phyloP scores from a whole-genome alignment of 2,329 filamentous ascomycete species.

The Coniochaeta hoffmannii region DNA sequence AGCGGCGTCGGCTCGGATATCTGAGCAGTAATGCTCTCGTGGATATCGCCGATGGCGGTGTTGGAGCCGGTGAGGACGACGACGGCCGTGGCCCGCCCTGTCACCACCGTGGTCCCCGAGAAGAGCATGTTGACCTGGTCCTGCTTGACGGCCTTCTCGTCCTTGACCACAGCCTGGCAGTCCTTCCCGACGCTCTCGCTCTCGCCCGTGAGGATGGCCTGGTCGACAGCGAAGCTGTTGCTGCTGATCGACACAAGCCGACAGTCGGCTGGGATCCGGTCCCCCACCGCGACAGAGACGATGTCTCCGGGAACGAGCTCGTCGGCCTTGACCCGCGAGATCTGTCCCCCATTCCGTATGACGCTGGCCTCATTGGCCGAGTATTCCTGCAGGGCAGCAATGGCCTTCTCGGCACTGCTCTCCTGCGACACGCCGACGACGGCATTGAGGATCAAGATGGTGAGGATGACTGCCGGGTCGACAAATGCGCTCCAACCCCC shows the following conservation, averaged over 20 bases:
- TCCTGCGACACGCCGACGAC: constrained; percentile 98
- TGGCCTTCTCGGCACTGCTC: constrained; percentile 96
- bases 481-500: constrained; percentile 97
- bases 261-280: constrained; percentile 92
- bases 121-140: constrained; percentile 98
- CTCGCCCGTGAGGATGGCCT: constrained; percentile 94
- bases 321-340: constrained; percentile 86
- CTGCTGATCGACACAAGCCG: constrained; percentile 83
- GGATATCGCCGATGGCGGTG: constrained; percentile 96
- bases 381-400: constrained; percentile 96
- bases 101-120: constrained; percentile 95
- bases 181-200: constrained; percentile 96
- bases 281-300: constrained; percentile 78
- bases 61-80: constrained; percentile 84
- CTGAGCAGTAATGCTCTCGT: constrained; percentile 96
- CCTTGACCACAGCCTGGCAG: constrained; percentile 55
- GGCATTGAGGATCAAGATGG: constrained; percentile 92
- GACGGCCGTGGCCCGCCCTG: constrained; percentile 82
- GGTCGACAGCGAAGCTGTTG: constrained; percentile 95
- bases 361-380: constrained; percentile 97
- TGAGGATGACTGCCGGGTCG: constrained; percentile 93
- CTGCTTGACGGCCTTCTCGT: constrained; percentile 85
- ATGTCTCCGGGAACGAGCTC: constrained; percentile 94
- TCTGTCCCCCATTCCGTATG: constrained; percentile 68
- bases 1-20: constrained; percentile 95